Evolutionary conservation across 2,329 filamentous ascomycete species (phyloP), one percentile per base, ranked within the genome.

Genomic region (Ophiocordyceps polyrhachis-furcata): DNA sequence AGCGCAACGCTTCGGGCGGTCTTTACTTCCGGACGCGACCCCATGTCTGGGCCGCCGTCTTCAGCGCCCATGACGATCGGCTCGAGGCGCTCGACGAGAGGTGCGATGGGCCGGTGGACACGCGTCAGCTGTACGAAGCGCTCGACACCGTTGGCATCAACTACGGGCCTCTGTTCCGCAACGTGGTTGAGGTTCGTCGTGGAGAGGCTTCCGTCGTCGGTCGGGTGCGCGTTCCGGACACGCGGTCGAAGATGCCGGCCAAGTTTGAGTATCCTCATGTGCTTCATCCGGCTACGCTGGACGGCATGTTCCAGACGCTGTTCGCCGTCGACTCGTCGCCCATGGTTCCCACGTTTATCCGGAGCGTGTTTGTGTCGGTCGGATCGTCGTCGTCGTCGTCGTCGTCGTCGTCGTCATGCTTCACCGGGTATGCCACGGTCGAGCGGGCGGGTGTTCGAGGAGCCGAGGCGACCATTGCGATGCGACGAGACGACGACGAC

Each of bases 281-380:
- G 5, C 64, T 78, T n/a, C 74, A 78, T 49, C 74, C 74, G 0
- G 65, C 69, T 4, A 74, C 73, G 0, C 58, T 78, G 13, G 74
- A 78, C 49, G 58, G 68, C 3, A 67, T 76, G 55, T 66, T 78
- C 21, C 74, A 78, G 45, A 64, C 65, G 0, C 59, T 70, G 1
- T 67, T 76, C 43, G 61, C 63, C 6, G 57, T 72, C 3, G 59
- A 65, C 5, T 57, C 60, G 3, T 56, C 58, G 11, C 61, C 68
- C 2, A 74, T 73, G 69, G 64, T 74, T 0, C 70, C 71, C 0
- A 66, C 65, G 0, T 62, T 56, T 17, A 61, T 72, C 40, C 56
- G 62, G 5, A 67, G 62, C 32, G 52, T 74, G 5, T 70, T 64
- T 43, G 55, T 74, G n/a, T 64, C 68, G 0, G 60, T 63, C 1